phyloP scores from a whole-genome alignment of 2,329 filamentous ascomycete genomes.

The Bipolaris victoriae region DNA sequence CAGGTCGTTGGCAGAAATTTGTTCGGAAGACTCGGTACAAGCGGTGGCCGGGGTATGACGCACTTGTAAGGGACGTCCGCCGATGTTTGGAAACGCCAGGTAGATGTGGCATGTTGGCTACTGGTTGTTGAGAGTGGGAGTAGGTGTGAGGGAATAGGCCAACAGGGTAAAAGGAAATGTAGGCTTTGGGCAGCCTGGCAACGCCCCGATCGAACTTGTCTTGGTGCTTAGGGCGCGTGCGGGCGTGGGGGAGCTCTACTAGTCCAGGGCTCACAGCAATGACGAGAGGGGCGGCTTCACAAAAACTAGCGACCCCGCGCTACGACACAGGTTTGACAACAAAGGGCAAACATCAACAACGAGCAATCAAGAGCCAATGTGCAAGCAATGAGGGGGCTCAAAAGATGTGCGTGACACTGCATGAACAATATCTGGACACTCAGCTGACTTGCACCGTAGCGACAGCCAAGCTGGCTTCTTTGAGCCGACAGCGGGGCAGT shows the following conservation, averaged over 20 bases:
- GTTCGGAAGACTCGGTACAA: conserved; percentile 12
- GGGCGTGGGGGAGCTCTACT: conserved; percentile 24
- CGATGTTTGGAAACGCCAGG: conserved; percentile 33
- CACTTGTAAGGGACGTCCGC: conserved; percentile 37
- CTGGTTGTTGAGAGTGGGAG: neutral
- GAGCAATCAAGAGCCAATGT: neutral
- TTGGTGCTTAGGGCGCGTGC: conserved; percentile 25
- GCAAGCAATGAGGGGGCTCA: neutral
- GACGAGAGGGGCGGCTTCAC: conserved; percentile 29
- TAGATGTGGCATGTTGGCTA: conserved; percentile 47
- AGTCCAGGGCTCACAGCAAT: conserved; percentile 23
- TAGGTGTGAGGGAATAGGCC: neutral
- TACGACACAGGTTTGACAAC: conserved; percentile 10
- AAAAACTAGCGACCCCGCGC: conserved; percentile 34
- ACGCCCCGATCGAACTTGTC: conserved; percentile 19
- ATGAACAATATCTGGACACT: conserved; percentile 7
- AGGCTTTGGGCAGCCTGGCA: conserved; percentile 10
- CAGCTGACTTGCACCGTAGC: conserved; percentile 12
- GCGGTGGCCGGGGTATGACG: conserved; percentile 24
- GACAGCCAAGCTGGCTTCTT: conserved; percentile 10
- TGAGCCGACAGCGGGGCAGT: conserved; percentile 16
- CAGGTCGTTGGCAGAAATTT: neutral
- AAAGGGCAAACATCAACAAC: conserved; percentile 14
- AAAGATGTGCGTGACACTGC: conserved; percentile 1
- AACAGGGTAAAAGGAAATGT: neutral